A percentile compares a stretch with the other conserved stretches of the same genome.
These are phyloP conservation scores for Boletus subcaerulescens DNA, from an alignment of 768 basidiomycete genomes.

Conservation along the genomic window DNA sequence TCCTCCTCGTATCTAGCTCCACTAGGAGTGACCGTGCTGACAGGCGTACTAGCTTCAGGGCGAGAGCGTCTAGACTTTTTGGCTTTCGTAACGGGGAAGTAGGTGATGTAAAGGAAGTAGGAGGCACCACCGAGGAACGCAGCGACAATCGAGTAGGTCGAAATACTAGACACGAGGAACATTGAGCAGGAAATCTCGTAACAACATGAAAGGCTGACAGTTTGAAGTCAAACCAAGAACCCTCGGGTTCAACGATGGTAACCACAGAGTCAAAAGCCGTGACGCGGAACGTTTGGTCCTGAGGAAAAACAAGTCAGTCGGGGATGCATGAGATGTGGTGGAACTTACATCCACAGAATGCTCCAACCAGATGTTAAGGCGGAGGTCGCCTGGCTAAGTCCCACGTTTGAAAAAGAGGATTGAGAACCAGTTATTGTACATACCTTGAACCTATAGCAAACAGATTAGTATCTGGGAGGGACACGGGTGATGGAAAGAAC, in stretches of 20 bases:
- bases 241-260: conserved; percentile 75
- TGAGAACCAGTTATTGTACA: background rate
- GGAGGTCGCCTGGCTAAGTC: conserved; percentile 68
- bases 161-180: conserved; percentile 37
- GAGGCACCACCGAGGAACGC: conserved; percentile 59
- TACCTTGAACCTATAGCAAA: conserved; percentile 58
- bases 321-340: background rate
- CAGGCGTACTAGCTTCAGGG: conserved; percentile 50
- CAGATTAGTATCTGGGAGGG: conserved; percentile 1
- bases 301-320: background rate
- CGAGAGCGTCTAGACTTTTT: conserved; percentile 48
- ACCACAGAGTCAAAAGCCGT: conserved; percentile 74
- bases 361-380: conserved; percentile 75
- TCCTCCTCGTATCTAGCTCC: conserved; percentile 79
- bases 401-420: conserved; percentile 3
- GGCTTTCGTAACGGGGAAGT: conserved; percentile 58
- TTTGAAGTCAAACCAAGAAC: conserved; percentile 76
- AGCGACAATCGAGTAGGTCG: conserved; percentile 69
- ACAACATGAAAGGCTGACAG: conserved; percentile 49
- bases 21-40: conserved; percentile 51
- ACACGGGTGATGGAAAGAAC: conserved; percentile 26
- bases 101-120: conserved; percentile 65
- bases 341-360: conserved; percentile 56
- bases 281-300: conserved; percentile 61
- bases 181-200: background rate